Conservation (phyloP, 306 rosid genomes). For the Lathyrus tuberosus region DNA sequence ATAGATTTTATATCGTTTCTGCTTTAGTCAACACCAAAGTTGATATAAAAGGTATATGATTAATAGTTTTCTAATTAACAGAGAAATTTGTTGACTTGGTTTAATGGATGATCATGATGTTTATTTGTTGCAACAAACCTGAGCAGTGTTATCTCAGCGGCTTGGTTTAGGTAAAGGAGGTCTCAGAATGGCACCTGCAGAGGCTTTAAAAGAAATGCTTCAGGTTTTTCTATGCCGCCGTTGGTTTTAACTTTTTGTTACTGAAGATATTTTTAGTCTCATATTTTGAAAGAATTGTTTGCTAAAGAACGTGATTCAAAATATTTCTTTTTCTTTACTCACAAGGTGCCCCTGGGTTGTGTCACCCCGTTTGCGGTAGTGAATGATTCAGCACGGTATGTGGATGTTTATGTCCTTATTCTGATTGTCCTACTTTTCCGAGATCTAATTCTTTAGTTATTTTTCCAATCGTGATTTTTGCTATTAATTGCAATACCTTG, state of each 20-base stretch:
- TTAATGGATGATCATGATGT: constrained; percentile 7
- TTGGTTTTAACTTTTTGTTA: neutral
- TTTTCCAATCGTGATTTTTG: neutral
- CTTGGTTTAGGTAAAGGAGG: constrained; percentile 99
- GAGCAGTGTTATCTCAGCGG: constrained; percentile 84
- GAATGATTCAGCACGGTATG: constrained; percentile 88
- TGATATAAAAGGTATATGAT: constrained; percentile 71
- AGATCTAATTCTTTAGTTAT: too few species aligned
- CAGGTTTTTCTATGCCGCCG: constrained; percentile 48
- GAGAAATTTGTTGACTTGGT: constrained; percentile 26
- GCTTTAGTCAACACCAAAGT: constrained; percentile 81
- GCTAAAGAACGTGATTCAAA: constrained; percentile 10
- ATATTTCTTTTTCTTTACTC: constrained; percentile 21
- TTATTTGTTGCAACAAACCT: constrained; percentile 48
- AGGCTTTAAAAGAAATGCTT: constrained; percentile 84
- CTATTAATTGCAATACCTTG: too few species aligned
- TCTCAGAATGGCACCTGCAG: constrained; percentile 95
- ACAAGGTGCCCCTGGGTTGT: constrained; percentile 75
- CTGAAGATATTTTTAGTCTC: neutral
- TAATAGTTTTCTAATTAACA: constrained; percentile 26
- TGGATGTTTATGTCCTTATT: neutral
- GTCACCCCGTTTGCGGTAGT: constrained; percentile 90
- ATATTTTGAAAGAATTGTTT: neutral
- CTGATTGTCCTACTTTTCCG: neutral
- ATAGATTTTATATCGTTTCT: constrained; percentile 77